These are phyloP conservation scores for Claviceps citrina DNA, from an alignment of 2,329 filamentous ascomycete species.

Conservation along the genomic window DNA sequence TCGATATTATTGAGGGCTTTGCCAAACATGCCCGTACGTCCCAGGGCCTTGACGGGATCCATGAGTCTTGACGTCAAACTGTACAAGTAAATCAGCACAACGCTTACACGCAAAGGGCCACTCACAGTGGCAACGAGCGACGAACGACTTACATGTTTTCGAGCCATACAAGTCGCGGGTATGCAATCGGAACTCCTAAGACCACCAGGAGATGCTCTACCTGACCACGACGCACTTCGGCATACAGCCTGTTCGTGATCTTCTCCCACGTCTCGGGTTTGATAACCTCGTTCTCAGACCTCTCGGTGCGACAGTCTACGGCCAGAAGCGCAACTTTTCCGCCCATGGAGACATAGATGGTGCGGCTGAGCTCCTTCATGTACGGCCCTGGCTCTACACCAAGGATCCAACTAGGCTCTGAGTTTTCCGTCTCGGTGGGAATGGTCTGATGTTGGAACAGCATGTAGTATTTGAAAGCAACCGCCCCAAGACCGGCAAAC, in stretches of 20 bases:
- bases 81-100: constrained; percentile 13
- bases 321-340: constrained; percentile 67
- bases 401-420: constrained; percentile 84
- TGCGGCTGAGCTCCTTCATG: constrained; percentile 73
- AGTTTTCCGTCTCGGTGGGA: constrained; percentile 58
- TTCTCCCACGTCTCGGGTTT: constrained; percentile 69
- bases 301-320: constrained; percentile 80
- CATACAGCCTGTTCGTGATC: constrained; percentile 72
- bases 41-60: constrained; percentile 78
- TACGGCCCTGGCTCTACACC: constrained; percentile 73
- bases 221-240: constrained; percentile 67
- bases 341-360: constrained; percentile 72
- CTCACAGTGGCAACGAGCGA: neutral
- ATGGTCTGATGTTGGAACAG: constrained; percentile 94
- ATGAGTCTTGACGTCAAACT: constrained; percentile 71
- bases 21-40: constrained; percentile 66
- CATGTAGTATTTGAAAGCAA: constrained; percentile 98
- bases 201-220: constrained; percentile 84
- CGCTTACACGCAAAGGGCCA: neutral
- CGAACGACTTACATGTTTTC: constrained; percentile 45
- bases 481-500: constrained; percentile 73
- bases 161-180: constrained; percentile 57
- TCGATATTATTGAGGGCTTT: constrained; percentile 78
- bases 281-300: constrained; percentile 69
- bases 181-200: constrained; percentile 69